Percentiles rank a stretch among this genome's conserved stretches.
Conservation (phyloP, 257 asterid species). For the Nicotiana benthamiana region DNA sequence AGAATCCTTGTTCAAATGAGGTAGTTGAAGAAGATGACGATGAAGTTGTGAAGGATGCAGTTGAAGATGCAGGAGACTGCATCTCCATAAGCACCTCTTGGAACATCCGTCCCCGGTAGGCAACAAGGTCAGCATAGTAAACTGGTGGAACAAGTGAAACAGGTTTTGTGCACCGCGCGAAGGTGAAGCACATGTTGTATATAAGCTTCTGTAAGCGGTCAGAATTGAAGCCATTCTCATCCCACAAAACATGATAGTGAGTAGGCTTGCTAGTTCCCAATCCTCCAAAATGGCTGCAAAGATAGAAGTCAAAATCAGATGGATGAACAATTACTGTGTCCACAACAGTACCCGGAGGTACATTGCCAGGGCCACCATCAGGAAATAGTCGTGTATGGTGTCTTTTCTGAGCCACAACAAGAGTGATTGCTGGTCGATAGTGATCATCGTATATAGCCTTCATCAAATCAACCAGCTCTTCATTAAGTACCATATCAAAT, state of each 20-base stretch:
- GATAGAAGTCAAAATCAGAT: slow-evolving; percentile 52
- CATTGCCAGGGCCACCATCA: slow-evolving; percentile 29
- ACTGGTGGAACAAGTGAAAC: slow-evolving; percentile 76
- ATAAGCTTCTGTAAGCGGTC: slow-evolving; percentile 50
- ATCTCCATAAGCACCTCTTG: slow-evolving; percentile 42
- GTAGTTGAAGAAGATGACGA: slow-evolving; percentile 10
- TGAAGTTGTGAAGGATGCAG: not conserved
- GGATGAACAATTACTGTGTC: slow-evolving; percentile 57
- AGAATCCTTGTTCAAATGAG: slow-evolving; percentile 33
- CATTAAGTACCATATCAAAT: slow-evolving; percentile 53
- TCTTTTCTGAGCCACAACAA: slow-evolving; percentile 66
- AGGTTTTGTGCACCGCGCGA: slow-evolving; percentile 63
- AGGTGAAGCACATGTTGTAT: slow-evolving; percentile 64
- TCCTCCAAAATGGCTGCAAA: slow-evolving; percentile 68
- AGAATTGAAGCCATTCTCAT: slow-evolving; percentile 46
- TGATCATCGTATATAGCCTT: slow-evolving; percentile 11
- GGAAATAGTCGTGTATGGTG: slow-evolving; percentile 64
- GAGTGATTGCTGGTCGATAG: slow-evolving; percentile 46
- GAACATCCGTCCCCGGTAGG: slow-evolving; percentile 61
- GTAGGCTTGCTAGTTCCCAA: slow-evolving; percentile 81
- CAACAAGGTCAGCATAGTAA: slow-evolving; percentile 71
- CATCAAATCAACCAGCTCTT: slow-evolving; percentile 39
- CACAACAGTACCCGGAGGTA: slow-evolving; percentile 78
- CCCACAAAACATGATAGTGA: slow-evolving; percentile 53
- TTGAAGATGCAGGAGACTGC: slow-evolving; percentile 1